Conservation (phyloP, 106 monocot genomes). For the Xerophyta viscosa region DNA sequence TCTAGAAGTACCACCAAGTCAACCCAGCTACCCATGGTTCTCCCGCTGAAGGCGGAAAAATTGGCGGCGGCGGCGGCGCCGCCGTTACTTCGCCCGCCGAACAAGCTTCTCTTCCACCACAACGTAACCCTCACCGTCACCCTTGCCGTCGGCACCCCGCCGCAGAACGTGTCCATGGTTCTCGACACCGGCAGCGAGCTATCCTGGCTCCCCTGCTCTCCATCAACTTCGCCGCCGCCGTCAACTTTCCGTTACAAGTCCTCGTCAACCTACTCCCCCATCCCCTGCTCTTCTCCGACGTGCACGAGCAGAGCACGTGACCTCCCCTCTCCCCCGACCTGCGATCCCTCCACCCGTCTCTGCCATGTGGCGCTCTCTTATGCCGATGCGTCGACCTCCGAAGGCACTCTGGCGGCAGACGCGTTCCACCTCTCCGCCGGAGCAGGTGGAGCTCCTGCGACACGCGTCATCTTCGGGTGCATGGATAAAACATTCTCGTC, state of each 20-base stretch:
- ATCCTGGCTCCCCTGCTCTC: constrained; percentile 73
- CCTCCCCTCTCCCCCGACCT: constrained; percentile 51
- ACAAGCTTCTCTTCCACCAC: constrained; percentile 84
- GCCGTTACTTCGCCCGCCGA: no score
- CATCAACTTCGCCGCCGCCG: constrained; percentile 4
- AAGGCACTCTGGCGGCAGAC: constrained; percentile 70
- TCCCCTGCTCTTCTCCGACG: constrained; percentile 60
- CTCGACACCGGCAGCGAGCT: constrained; percentile 99
- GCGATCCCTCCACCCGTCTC: constrained; percentile 23
- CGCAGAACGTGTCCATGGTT: constrained; percentile 91
- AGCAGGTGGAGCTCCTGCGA: constrained; percentile 27
- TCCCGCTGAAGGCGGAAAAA: no score
- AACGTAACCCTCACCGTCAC: constrained; percentile 79
- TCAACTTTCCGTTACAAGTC: neutral
- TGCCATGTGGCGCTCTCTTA: constrained; percentile 85
- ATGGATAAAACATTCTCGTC: constrained; percentile 42
- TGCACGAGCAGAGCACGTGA: constrained; percentile 58
- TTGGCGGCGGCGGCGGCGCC: no score
- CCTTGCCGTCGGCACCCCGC: constrained; percentile 75
- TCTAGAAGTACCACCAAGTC: no score
- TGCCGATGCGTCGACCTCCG: constrained; percentile 82
- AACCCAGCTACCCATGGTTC: no score
- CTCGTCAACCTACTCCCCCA: constrained; percentile 48
- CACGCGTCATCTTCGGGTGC: constrained; percentile 71
- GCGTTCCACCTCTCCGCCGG: constrained; percentile 41